Conservation (phyloP, 148 eudicot species). For the Cornus kousa region DNA sequence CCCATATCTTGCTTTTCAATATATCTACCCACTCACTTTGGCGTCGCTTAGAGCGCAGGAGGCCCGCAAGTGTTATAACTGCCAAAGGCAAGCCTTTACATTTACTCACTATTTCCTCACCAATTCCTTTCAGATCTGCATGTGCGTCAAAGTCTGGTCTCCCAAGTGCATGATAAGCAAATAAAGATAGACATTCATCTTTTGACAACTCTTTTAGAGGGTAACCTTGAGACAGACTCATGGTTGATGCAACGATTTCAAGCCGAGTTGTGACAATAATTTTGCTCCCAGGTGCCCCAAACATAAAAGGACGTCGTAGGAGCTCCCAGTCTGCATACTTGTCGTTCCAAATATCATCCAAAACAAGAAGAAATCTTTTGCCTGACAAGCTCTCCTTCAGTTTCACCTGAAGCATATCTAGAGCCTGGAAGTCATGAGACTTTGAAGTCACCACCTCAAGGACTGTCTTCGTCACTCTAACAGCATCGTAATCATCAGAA, state of each 20-base stretch:
- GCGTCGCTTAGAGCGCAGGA: conserved; percentile 8
- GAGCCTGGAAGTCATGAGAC: neutral
- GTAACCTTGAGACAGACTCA: conserved; percentile 13
- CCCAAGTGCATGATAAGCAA: neutral
- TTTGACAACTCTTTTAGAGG: neutral
- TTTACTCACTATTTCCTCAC: conserved; percentile 13
- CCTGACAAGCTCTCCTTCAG: neutral
- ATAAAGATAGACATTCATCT: neutral
- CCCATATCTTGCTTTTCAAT: neutral
- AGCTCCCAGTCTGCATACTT: neutral
- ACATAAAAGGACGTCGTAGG: neutral
- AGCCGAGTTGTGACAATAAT: conserved; percentile 23
- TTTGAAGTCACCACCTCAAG: neutral
- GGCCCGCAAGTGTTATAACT: conserved; percentile 17
- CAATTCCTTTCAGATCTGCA: neutral
- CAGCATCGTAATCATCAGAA: neutral
- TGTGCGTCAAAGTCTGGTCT: neutral
- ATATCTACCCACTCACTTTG: conserved; percentile 16
- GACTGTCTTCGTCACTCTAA: neutral
- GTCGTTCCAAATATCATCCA: conserved; percentile 26
- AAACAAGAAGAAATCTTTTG: conserved; percentile 15
- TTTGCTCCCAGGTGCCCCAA: conserved; percentile 22
- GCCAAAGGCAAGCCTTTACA: conserved; percentile 30
- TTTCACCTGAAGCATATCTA: neutral
- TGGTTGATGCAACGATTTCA: neutral